Evolutionary conservation across 306 rosid species (phyloP), one percentile per base, ranked within the genome.

Genomic region (Fragaria iinumae): DNA sequence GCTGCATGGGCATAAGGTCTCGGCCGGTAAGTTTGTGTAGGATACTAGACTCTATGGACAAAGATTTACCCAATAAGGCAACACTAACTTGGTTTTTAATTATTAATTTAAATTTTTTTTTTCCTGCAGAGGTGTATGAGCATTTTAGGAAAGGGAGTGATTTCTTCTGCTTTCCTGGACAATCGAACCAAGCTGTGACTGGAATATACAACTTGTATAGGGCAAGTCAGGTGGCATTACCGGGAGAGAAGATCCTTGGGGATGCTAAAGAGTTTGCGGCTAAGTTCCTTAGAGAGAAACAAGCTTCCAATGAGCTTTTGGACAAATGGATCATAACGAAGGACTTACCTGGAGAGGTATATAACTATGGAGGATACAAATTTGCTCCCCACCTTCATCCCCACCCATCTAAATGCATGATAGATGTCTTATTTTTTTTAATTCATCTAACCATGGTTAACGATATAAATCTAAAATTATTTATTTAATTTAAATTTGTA

Each of bases 241-340:
- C 93, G 0, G 97, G 96, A 56, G 99, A 96, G 87, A 85, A 81
- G 11, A 84, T 92, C 67, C 92, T 96, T 11, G 85, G 84, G 38
- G 83, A 86, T 11, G 99, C 96, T 6, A 92, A 88, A 74, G 52
- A 78, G 0, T 89, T 89, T 76, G 77, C 99, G 0, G 78, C 65
- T 5, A 88, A 80, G 41, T 92, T 91, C 79, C 85, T 96, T 39
- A 65, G 82, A 29, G 77, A 82, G 68, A 92, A 96, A 64, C 84
- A 78, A 69, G 96, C 75, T 68, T 76, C 87, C 5, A 80, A 89
- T 82, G 82, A 91, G 71, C 81, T 96, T 5, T n/a, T 88, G 11
- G 11, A 96, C 80, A 92, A 95, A 80, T 96, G 99, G 99, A 86
- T 92, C 63, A 96, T 92, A 45, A 86, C 78, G 45, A 96, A 92